Evolutionary conservation across 768 basidiomycete species (phyloP).

Genomic region (Boletus rubropictus): DNA sequence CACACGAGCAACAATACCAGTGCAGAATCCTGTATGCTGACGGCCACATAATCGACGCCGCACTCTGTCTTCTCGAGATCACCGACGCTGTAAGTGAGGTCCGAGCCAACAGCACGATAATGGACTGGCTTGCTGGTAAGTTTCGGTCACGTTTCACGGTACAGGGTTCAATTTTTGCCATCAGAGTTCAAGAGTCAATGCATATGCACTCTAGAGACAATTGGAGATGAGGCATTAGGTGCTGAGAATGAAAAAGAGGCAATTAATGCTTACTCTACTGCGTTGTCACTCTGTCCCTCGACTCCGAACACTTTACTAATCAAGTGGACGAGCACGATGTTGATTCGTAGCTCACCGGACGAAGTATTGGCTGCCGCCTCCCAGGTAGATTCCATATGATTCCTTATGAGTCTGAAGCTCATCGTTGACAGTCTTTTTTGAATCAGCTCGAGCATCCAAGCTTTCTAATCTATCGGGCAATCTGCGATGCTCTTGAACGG

Average conservation of each 20-base stretch:
- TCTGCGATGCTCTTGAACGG: slow-evolving; percentile 2
- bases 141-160: rapidly evolving
- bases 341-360: neutral
- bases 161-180: neutral
- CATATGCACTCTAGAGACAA: neutral
- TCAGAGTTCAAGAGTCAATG: slow-evolving; percentile 6
- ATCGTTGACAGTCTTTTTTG: neutral
- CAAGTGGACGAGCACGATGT: neutral
- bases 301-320: neutral
- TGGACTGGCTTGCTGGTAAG: slow-evolving; percentile 8
- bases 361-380: neutral
- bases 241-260: neutral
- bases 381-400: neutral
- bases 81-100: neutral
- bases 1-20: slow-evolving; percentile 2
- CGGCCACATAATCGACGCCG: neutral
- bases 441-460: neutral
- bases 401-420: too few relatives aligned
- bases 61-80: neutral
- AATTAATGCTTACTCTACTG: neutral
- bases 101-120: neutral
- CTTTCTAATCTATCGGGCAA: neutral
- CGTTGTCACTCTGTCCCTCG: neutral
- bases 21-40: slow-evolving; percentile 4
- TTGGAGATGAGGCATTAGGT: neutral